Evolutionary conservation across 1,139 yeast genomes (phyloP).

Genomic region (Yamadazyma aaseri): DNA sequence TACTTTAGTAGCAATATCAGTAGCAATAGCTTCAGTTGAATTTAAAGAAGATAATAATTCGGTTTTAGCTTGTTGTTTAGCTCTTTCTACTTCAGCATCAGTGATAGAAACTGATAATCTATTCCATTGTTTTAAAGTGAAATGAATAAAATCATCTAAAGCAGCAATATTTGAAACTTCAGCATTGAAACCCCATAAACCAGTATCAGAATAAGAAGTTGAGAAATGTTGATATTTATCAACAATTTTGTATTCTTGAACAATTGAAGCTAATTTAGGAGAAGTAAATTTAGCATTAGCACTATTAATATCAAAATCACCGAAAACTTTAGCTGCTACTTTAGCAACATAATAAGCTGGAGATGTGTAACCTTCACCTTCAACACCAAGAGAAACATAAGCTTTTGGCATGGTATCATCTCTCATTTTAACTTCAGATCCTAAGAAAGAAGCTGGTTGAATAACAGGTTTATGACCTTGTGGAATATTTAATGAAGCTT

Average conservation of each 20-base stretch:
- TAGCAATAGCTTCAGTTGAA: slow-evolving; percentile 50
- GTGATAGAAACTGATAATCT: slow-evolving; percentile 73
- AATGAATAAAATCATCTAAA: slow-evolving; percentile 75
- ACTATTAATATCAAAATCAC: slow-evolving; percentile 53
- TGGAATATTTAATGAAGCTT: slow-evolving; percentile 45
- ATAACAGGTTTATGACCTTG: slow-evolving; percentile 56
- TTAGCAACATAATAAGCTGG: slow-evolving; percentile 67
- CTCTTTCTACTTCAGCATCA: slow-evolving; percentile 77
- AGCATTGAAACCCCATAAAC: slow-evolving; percentile 80
- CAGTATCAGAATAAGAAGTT: slow-evolving; percentile 68
- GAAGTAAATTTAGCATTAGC: slow-evolving; percentile 69
- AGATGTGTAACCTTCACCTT: slow-evolving; percentile 64
- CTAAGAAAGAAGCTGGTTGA: slow-evolving; percentile 64
- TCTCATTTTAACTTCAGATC: slow-evolving; percentile 84
- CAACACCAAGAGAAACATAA: slow-evolving; percentile 69
- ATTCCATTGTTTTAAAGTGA: slow-evolving; percentile 83
- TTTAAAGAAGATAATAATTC: slow-evolving; percentile 49
- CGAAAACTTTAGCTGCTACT: slow-evolving; percentile 73
- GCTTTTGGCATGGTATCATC: slow-evolving; percentile 84
- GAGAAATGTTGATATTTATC: slow-evolving; percentile 73
- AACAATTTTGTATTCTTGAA: slow-evolving; percentile 70
- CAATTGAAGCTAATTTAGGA: slow-evolving; percentile 77
- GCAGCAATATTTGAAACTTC: slow-evolving; percentile 56
- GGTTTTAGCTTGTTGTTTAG: slow-evolving; percentile 66
- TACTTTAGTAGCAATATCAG: slow-evolving; percentile 59